Evolutionary conservation across 257 asterid genomes (phyloP), one percentile per base, ranked within the genome.

Genomic region (Salvia miltiorrhiza): DNA sequence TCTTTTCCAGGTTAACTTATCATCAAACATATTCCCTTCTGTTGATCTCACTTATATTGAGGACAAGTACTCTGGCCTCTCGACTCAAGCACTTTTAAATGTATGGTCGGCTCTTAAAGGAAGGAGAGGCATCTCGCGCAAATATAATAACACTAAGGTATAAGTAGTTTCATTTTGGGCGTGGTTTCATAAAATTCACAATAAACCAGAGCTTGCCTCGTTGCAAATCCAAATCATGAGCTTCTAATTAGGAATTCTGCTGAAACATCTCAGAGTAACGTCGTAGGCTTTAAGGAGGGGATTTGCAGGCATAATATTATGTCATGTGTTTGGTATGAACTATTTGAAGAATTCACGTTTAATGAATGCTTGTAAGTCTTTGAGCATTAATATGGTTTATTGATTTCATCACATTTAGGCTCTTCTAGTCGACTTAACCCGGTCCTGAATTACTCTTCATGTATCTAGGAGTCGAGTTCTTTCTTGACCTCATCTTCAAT

Each of bases 71-170:
- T 85, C 98, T 0, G 97, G 96, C 33, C 71, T 88, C 69, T 88
- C 98, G 19, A 84, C 94, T 63, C 97, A 90, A 74, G 93, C 97
- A 9, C 70, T 90, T 50, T 77, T 93, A 73, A 93, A 88, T 57
- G 83, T 85, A 53, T 87, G 96, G 96, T 81, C 86, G 45, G 85
- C 96, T 63, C 78, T 90, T 28, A 88, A 78, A 82, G 84, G 87
- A 40, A 78, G 75, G n/a, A 78, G 77, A 64, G 82, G 75, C 82
- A 53, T 61, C 63, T 64, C 83, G 41, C 81, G 65, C 63, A 84
- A 76, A 65, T 33, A 57, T 30, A 84, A 86, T 55, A 71, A 35
- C 50, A 74, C 90, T 35, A 82, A 82, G 92, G 98, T 88, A n/a
- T n/a, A 52, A 65, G 66, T 49, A 47, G 43, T 21, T 65, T 16